phyloP scores from a whole-genome alignment of 345 rosid species.

The Bruguiera gymnorhiza region DNA sequence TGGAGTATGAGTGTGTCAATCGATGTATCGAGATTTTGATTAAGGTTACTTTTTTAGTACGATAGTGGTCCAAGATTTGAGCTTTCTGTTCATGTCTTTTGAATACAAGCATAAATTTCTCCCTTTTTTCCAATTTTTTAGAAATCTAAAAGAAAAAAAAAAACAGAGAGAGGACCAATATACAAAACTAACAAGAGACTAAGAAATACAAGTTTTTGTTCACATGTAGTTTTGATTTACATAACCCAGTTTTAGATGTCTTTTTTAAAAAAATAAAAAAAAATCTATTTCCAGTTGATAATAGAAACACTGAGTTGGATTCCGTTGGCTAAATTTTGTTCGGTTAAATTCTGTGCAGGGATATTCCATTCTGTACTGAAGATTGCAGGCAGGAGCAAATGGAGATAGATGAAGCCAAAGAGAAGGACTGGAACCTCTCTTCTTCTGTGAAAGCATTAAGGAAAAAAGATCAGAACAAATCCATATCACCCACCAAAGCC shows the following conservation, averaged over 20 bases:
- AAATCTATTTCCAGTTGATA: too few species aligned
- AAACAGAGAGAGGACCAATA: background rate
- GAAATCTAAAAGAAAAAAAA: background rate
- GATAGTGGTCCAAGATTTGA: background rate
- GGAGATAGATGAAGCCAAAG: conserved; percentile 60
- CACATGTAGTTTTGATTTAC: too few species aligned
- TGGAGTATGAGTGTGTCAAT: too few species aligned
- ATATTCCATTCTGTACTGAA: conserved; percentile 78
- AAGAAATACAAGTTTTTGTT: too few species aligned
- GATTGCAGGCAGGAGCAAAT: conserved; percentile 84
- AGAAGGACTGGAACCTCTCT: conserved; percentile 53
- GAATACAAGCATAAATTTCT: background rate
- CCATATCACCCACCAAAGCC: conserved; percentile 34
- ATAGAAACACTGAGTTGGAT: background rate
- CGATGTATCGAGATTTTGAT: background rate
- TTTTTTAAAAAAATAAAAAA: too few species aligned
- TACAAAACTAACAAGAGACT: background rate
- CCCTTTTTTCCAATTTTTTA: background rate
- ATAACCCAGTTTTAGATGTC: too few species aligned
- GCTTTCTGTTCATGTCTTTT: background rate
- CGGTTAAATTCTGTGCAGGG: conserved; percentile 53
- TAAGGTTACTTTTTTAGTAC: background rate
- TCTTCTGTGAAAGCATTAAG: conserved; percentile 62
- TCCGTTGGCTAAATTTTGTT: conserved; percentile 6
- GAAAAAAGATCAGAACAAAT: conserved; percentile 40